phyloP scores from a whole-genome alignment of 2,329 filamentous ascomycete species.

The Septoria linicola region DNA sequence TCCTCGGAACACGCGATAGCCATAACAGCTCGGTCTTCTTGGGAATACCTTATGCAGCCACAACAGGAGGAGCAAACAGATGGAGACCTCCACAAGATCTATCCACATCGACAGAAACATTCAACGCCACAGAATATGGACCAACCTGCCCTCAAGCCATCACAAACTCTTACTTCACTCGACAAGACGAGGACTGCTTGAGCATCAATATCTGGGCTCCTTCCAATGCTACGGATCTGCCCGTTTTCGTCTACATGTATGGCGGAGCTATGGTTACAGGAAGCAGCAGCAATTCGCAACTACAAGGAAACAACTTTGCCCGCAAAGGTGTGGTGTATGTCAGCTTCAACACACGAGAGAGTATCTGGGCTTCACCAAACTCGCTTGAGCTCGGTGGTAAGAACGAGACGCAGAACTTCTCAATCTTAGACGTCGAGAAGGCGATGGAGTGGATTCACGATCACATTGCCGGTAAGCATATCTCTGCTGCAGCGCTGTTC shows the following conservation, averaged over 20 bases:
- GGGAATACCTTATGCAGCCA: constrained; percentile 44
- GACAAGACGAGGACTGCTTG: constrained; percentile 15
- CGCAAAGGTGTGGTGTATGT: constrained; percentile 11
- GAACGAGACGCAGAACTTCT: constrained; percentile 10
- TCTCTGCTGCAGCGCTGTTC: too few species aligned
- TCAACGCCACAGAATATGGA: constrained; percentile 10
- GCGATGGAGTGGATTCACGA: constrained; percentile 12
- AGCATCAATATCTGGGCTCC: constrained; percentile 17
- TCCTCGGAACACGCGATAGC: constrained; percentile 17
- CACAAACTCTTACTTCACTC: constrained; percentile 4
- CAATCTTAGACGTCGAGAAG: constrained; percentile 11
- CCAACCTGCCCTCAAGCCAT: constrained; percentile 16
- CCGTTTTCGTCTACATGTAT: constrained; percentile 14
- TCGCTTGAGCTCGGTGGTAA: background rate
- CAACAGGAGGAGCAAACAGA: constrained; percentile 43
- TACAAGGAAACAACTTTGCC: constrained; percentile 29
- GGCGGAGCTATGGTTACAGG: constrained; percentile 15
- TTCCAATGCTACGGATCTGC: background rate
- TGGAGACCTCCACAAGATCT: constrained; percentile 38
- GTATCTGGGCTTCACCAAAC: constrained; percentile 8
- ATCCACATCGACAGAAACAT: constrained; percentile 23
- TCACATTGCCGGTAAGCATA: constrained; percentile 8
- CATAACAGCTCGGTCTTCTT: constrained; percentile 38
- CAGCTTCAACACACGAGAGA: constrained; percentile 9
- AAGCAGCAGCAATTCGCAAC: constrained; percentile 22